These are phyloP conservation scores for Emergomyces orientalis DNA, from an alignment of 2,329 filamentous ascomycete genomes.

Conservation along the genomic window DNA sequence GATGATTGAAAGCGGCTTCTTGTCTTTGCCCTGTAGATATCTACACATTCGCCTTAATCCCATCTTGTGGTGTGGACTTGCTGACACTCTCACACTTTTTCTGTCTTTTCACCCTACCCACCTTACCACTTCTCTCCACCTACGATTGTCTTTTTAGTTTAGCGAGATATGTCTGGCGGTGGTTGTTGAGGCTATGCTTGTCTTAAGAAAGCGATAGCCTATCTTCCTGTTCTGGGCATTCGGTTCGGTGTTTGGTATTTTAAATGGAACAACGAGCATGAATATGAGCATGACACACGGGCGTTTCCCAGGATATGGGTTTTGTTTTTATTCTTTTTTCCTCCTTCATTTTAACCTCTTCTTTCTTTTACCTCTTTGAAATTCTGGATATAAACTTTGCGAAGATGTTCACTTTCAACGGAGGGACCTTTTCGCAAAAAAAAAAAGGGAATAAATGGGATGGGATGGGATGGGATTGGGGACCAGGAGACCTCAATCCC, in stretches of 20 bases:
- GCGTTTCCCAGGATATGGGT: not conserved
- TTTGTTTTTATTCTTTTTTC: not conserved
- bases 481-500: not conserved
- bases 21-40: not conserved
- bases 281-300: constrained; percentile 7
- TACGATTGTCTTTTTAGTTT: not conserved
- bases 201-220: no score
- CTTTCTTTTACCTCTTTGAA: not conserved
- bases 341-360: not conserved
- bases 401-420: not conserved
- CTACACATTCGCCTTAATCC: not conserved
- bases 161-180: not conserved
- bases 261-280: not conserved
- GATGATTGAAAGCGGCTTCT: constrained; percentile 21
- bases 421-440: not conserved
- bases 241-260: constrained; percentile 1
- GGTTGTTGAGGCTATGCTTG: not conserved
- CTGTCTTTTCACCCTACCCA: not conserved
- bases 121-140: not conserved
- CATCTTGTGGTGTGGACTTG: not conserved
- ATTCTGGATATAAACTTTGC: not conserved
- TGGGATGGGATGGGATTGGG: not conserved
- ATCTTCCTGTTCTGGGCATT: not conserved
- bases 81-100: not conserved
- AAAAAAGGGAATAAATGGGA: no score